phyloP scores from a whole-genome alignment of 306 rosid genomes.

The Dryas octopetala region DNA sequence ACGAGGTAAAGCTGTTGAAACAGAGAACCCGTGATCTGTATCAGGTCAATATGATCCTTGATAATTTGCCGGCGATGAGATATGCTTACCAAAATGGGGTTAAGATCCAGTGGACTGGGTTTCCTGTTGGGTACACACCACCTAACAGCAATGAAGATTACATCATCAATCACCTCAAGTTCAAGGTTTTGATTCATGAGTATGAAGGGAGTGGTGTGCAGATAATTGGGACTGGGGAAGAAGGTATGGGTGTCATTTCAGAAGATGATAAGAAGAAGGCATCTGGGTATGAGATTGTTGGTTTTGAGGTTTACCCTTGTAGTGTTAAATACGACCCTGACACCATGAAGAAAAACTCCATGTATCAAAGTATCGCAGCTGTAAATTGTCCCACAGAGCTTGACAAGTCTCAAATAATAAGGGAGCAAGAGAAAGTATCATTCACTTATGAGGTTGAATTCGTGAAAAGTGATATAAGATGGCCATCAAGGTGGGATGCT shows the following conservation, averaged over 20 bases:
- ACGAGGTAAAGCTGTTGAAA: constrained; percentile 74
- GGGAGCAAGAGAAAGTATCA: constrained; percentile 72
- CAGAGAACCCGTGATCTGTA: constrained; percentile 91
- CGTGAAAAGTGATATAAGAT: constrained; percentile 72
- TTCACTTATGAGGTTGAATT: constrained; percentile 92
- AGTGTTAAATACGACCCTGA: constrained; percentile 65
- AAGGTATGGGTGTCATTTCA: constrained; percentile 75
- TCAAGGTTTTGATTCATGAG: constrained; percentile 83
- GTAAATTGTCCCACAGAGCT: constrained; percentile 61
- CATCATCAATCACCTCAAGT: constrained; percentile 86
- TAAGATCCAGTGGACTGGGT: constrained; percentile 93
- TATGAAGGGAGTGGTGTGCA: constrained; percentile 79
- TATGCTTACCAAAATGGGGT: constrained; percentile 72
- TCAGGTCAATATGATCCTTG: constrained; percentile 94
- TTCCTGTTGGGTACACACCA: constrained; percentile 81
- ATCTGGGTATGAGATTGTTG: constrained; percentile 89
- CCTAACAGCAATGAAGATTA: constrained; percentile 62
- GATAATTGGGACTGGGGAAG: constrained; percentile 93
- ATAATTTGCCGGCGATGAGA: constrained; percentile 90
- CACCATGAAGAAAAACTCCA: constrained; percentile 46
- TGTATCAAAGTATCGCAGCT: constrained; percentile 37
- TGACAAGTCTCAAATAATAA: constrained; percentile 70
- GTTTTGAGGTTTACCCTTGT: constrained; percentile 86
- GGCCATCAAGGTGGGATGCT: constrained; percentile 99
- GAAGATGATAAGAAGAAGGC: constrained; percentile 72